Conservation (phyloP, 2,329 filamentous ascomycete species). For the Aspergillus nomiae region DNA sequence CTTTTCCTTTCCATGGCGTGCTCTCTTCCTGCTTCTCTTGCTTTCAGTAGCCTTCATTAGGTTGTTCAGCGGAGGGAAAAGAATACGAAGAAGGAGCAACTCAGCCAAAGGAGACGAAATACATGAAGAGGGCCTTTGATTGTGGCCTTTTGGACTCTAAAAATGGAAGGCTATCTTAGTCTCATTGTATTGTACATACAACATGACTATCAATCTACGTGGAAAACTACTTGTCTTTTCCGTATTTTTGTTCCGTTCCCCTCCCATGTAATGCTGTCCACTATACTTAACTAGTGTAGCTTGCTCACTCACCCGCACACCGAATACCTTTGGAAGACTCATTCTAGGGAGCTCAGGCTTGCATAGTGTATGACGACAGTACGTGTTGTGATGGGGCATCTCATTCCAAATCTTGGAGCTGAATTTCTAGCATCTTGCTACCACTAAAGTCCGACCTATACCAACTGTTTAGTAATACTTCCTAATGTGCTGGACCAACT, state of each 20-base stretch:
- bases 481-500: not conserved
- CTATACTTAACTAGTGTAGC: not conserved
- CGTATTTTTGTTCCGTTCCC: not conserved
- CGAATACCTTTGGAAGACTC: not conserved
- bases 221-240: not conserved
- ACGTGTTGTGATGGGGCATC: not conserved
- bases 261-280: not conserved
- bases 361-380: not conserved
- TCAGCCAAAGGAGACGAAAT: not conserved
- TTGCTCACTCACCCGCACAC: not conserved
- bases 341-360: not conserved
- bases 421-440: not conserved
- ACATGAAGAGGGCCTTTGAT: not conserved
- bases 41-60: not conserved
- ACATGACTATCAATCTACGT: constrained; percentile 2
- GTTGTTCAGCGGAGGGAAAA: not conserved
- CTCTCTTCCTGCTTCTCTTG: not conserved
- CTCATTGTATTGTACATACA: constrained; percentile 11
- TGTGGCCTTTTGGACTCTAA: not conserved
- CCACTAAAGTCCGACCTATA: not conserved
- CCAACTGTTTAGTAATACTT: not conserved
- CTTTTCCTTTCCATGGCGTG: not conserved
- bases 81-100: not conserved
- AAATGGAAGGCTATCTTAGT: not conserved
- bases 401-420: not conserved